Evolutionary conservation across 768 basidiomycete species (phyloP).

Genomic region (Multifurca ochricompacta): DNA sequence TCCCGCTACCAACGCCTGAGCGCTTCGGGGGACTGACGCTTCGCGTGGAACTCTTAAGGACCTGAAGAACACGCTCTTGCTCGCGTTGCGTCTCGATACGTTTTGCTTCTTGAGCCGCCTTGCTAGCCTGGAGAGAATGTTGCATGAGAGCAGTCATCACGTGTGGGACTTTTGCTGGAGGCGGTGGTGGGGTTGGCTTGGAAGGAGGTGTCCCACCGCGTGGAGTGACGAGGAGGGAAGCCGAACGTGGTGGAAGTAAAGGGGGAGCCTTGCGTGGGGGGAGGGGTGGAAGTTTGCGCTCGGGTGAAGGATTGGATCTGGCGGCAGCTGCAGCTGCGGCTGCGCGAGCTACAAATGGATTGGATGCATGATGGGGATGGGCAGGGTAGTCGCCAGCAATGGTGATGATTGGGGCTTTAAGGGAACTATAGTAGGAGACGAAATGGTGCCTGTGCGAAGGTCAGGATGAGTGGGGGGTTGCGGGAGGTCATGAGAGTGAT

Average conservation of each 20-base stretch:
- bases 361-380: conserved; percentile 16
- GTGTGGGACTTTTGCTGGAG: conserved; percentile 32
- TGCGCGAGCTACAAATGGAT: conserved; percentile 20
- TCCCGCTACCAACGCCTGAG: conserved; percentile 9
- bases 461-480: conserved; percentile 20
- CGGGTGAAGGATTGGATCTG: conserved; percentile 12
- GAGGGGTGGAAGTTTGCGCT: conserved; percentile 16
- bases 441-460: conserved; percentile 8
- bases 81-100: conserved; percentile 60
- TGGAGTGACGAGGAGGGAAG: conserved; percentile 17
- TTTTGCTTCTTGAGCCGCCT: conserved; percentile 62
- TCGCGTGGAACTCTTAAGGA: conserved; percentile 54
- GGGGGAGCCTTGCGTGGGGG: conserved; percentile 16
- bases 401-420: background rate
- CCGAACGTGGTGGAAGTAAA: conserved; percentile 21
- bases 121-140: conserved; percentile 67
- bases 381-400: background rate
- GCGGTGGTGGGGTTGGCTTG: conserved; percentile 20
- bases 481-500: conserved; percentile 2
- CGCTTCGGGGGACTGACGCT: background rate
- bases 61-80: conserved; percentile 60
- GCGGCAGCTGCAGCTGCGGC: background rate
- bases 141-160: conserved; percentile 59
- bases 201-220: conserved; percentile 8
- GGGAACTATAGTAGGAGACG: conserved; percentile 17